These are phyloP conservation scores for Sporothrix pallida DNA, from an alignment of 2,329 filamentous ascomycete species.

Conservation along the genomic window DNA sequence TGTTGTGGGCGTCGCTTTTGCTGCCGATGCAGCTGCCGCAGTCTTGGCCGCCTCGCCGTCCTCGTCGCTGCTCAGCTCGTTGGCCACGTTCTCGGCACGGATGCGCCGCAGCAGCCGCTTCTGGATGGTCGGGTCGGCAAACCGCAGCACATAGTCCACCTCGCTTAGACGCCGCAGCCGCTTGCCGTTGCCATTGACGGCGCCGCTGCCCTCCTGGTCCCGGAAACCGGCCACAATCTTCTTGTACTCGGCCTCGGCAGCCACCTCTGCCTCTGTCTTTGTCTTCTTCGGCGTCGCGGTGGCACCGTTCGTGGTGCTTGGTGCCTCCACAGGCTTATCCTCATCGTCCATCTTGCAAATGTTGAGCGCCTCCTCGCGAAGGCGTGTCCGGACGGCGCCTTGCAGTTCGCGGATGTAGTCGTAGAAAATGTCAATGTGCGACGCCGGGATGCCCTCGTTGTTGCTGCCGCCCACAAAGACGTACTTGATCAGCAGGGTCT, in stretches of 20 bases:
- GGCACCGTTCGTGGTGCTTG: background rate
- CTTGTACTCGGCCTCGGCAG: slow-evolving; percentile 53
- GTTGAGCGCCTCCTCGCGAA: slow-evolving; percentile 69
- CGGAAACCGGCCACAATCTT: slow-evolving; percentile 59
- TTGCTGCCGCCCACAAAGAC: slow-evolving; percentile 69
- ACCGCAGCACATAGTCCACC: slow-evolving; percentile 54
- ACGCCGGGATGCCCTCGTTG: slow-evolving; percentile 61
- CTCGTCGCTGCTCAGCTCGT: slow-evolving; percentile 59
- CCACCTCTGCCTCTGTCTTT: background rate
- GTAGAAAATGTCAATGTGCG: slow-evolving; percentile 72
- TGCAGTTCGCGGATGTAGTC: slow-evolving; percentile 81
- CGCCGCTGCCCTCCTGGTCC: slow-evolving; percentile 39
- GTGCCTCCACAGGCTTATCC: slow-evolving; percentile 29
- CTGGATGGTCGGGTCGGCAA: slow-evolving; percentile 58
- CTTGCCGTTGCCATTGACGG: slow-evolving; percentile 53
- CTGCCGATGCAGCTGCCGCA: slow-evolving; percentile 40
- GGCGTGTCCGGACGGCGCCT: slow-evolving; percentile 71
- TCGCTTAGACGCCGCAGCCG: slow-evolving; percentile 51
- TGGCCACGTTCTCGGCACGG: slow-evolving; percentile 64
- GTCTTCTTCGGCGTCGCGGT: slow-evolving; percentile 1
- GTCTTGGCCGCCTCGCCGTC: slow-evolving; percentile 38
- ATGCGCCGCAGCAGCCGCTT: slow-evolving; percentile 66
- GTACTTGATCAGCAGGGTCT: slow-evolving; percentile 84
- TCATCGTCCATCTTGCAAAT: slow-evolving; percentile 62
- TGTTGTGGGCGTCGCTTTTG: slow-evolving; percentile 39